phyloP scores from a whole-genome alignment of 1,139 yeast species.

The Suhomyces guaymorum region DNA sequence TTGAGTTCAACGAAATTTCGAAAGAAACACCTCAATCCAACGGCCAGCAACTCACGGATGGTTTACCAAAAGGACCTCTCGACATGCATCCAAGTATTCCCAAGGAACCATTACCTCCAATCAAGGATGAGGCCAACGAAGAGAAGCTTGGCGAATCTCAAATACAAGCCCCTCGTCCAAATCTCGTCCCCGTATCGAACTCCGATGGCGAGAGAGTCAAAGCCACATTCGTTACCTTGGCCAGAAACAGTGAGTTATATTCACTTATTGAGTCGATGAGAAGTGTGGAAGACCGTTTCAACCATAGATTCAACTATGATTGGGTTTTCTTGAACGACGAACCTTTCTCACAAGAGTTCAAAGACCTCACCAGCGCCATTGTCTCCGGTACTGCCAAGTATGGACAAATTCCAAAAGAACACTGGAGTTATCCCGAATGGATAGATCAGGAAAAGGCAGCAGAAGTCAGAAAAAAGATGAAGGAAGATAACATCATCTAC shows the following conservation, averaged over 20 bases:
- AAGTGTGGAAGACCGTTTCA: conserved; percentile 71
- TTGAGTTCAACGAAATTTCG: too few species aligned
- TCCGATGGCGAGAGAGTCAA: conserved; percentile 35
- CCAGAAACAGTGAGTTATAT: conserved; percentile 63
- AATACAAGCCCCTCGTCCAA: conserved; percentile 10
- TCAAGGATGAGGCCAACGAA: conserved; percentile 22
- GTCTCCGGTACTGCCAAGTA: conserved; percentile 64
- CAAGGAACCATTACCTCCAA: conserved; percentile 14
- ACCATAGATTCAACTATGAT: conserved; percentile 65
- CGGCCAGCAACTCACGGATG: conserved; percentile 1
- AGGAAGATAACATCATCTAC: conserved; percentile 53
- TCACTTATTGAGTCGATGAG: conserved; percentile 68
- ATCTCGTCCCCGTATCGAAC: conserved; percentile 3
- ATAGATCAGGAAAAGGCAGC: conserved; percentile 61
- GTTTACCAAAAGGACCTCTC: background rate
- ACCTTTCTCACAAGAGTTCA: conserved; percentile 58
- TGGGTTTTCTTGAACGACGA: conserved; percentile 80
- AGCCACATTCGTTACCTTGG: conserved; percentile 63
- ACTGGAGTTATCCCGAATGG: conserved; percentile 76
- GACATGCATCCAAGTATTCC: too few species aligned
- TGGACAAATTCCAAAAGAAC: conserved; percentile 61
- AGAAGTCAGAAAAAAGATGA: conserved; percentile 48
- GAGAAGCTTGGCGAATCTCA: conserved; percentile 12
- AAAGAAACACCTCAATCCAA: too few species aligned
- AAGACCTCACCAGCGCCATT: conserved; percentile 44